Conservation (phyloP, 805 yeast genomes). For the Saccharomyces eubayanus region DNA sequence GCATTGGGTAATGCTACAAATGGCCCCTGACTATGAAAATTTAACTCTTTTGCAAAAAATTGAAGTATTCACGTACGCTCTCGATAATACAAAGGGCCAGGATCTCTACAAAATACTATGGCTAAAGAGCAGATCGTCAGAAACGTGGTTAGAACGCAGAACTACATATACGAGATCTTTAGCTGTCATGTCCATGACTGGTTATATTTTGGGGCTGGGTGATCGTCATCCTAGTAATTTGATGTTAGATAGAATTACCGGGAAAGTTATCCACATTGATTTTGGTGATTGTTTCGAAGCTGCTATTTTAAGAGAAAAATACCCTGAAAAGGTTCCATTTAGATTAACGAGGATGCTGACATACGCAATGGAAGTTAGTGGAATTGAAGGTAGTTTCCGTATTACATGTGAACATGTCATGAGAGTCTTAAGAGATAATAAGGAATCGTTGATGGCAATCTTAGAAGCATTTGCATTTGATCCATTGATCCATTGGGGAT, state of each 20-base stretch:
- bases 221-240: slow-evolving; percentile 95
- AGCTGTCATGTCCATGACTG: slow-evolving; percentile 98
- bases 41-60: slow-evolving; percentile 83
- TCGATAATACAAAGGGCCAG: slow-evolving; percentile 92
- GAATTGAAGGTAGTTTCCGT: slow-evolving; percentile 93
- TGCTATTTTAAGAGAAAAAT: slow-evolving; percentile 88
- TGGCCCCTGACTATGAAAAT: slow-evolving; percentile 92
- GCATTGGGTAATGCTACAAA: slow-evolving; percentile 89
- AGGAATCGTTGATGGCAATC: slow-evolving; percentile 94
- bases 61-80: slow-evolving; percentile 90
- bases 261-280: slow-evolving; percentile 92
- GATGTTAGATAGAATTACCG: slow-evolving; percentile 89
- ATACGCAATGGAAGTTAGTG: slow-evolving; percentile 97
- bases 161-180: slow-evolving; percentile 90
- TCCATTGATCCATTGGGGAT: slow-evolving; percentile 97
- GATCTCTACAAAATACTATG: slow-evolving; percentile 90
- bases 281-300: slow-evolving; percentile 99
- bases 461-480: slow-evolving; percentile 96
- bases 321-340: slow-evolving; percentile 96
- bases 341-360: slow-evolving; percentile 92
- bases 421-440: slow-evolving; percentile 85
- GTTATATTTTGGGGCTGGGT: slow-evolving; percentile 90
- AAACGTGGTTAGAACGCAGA: slow-evolving; percentile 94
- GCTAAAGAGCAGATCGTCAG: slow-evolving; percentile 92
- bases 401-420: slow-evolving; percentile 95